Evolutionary conservation across 1,139 yeast species (phyloP).

Genomic region (Petasospora rhodanensis): DNA sequence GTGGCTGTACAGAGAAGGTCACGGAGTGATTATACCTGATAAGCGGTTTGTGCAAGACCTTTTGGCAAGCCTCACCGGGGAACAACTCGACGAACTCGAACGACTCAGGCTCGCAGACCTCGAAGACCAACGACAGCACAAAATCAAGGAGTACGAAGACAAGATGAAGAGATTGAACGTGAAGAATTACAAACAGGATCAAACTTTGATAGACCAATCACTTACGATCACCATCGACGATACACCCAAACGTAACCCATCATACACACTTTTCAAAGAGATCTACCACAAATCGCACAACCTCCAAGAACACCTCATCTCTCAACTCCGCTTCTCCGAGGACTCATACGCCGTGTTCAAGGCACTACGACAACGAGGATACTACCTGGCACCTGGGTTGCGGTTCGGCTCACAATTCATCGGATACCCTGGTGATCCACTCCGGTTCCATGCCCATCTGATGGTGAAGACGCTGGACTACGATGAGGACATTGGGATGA

Average conservation of each 20-base stretch:
- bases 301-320: slow-evolving; percentile 2
- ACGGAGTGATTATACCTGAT: slow-evolving; percentile 35
- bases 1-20: slow-evolving; percentile 50
- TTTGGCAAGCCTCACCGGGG: slow-evolving; percentile 12
- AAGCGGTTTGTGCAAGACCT: slow-evolving; percentile 17
- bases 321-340: not conserved
- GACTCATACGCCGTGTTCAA: slow-evolving; percentile 31
- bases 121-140: slow-evolving; percentile 13
- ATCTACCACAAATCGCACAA: slow-evolving; percentile 5
- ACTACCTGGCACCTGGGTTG: slow-evolving; percentile 74
- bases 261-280: slow-evolving; percentile 12
- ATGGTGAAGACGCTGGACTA: slow-evolving; percentile 52
- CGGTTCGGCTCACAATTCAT: slow-evolving; percentile 87
- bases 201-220: slow-evolving; percentile 11
- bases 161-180: slow-evolving; percentile 8
- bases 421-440: slow-evolving; percentile 93
- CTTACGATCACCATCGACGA: slow-evolving; percentile 16
- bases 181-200: slow-evolving; percentile 7
- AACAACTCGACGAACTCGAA: slow-evolving; percentile 18
- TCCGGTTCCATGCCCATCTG: slow-evolving; percentile 83
- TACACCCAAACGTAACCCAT: slow-evolving; percentile 16
- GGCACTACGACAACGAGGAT: slow-evolving; percentile 43
- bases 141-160: slow-evolving; percentile 9
- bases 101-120: slow-evolving; percentile 10
- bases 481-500: slow-evolving; percentile 46